These are phyloP conservation scores for Fragilariopsis cylindrus DNA, from an alignment of 108 stramenopile genomes.

Conservation along the genomic window DNA sequence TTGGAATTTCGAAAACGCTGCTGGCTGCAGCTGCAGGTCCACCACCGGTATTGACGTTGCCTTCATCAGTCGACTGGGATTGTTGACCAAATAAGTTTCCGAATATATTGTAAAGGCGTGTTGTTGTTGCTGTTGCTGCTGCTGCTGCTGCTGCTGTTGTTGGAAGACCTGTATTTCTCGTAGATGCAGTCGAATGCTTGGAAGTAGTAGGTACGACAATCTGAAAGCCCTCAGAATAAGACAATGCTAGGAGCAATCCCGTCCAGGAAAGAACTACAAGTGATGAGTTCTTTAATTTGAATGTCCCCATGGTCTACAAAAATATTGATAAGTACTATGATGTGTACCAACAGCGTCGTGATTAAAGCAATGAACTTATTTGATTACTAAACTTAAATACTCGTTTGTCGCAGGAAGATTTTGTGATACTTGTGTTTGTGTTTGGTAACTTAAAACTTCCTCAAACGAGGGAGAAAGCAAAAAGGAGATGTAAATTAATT, in stretches of 20 bases:
- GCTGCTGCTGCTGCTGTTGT: neutral
- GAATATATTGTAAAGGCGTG: neutral
- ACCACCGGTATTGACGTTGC: neutral
- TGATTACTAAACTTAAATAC: no score
- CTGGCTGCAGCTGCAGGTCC: neutral
- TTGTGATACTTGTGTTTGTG: no score
- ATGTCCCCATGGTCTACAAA: no score
- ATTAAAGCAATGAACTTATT: no score
- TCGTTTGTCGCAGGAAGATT: no score
- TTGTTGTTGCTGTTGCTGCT: neutral
- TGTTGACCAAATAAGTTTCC: conserved; percentile 10
- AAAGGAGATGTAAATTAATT: no score
- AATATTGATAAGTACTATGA: no score
- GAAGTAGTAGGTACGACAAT: no score
- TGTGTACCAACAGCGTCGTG: no score
- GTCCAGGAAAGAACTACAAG: neutral
- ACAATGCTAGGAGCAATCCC: neutral
- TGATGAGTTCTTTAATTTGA: neutral
- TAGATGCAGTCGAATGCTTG: neutral
- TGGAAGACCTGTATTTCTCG: neutral
- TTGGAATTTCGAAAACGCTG: conserved; percentile 37
- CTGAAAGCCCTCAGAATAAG: neutral
- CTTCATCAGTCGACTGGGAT: neutral
- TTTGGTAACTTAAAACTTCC: no score
- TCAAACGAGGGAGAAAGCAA: no score